A percentile compares a stretch with the other conserved stretches of the same genome.
Conservation (phyloP, 345 rosid genomes). For the Corchorus olitorius region DNA sequence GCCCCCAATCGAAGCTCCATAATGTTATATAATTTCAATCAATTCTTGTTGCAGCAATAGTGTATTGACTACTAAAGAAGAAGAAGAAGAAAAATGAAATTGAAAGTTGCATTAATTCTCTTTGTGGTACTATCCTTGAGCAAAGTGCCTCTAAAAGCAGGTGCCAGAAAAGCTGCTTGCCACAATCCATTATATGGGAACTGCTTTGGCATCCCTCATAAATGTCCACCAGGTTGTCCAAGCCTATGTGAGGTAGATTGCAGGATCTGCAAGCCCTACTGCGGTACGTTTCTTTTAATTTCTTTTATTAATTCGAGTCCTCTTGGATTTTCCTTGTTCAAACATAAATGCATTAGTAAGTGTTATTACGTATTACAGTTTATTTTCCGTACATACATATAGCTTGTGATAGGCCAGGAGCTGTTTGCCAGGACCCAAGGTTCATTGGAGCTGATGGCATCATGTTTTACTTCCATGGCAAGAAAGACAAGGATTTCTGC, state of each 20-base stretch:
- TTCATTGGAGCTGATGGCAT: slow-evolving; percentile 68
- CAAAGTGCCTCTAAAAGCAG: background rate
- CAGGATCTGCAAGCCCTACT: slow-evolving; percentile 22
- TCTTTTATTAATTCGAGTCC: background rate
- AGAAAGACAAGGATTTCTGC: slow-evolving; percentile 52
- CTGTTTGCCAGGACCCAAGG: slow-evolving; percentile 66
- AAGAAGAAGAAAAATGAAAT: background rate
- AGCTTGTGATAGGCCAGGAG: slow-evolving; percentile 44
- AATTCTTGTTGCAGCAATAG: background rate
- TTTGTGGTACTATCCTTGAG: slow-evolving; percentile 6
- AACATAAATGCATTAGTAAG: background rate
- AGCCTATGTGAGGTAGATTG: slow-evolving; percentile 26
- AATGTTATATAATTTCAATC: background rate
- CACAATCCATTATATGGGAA: slow-evolving; percentile 9
- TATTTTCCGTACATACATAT: background rate
- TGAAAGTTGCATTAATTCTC: background rate
- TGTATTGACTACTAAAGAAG: background rate
- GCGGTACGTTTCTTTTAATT: slow-evolving; percentile 9
- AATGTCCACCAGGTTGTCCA: slow-evolving; percentile 31
- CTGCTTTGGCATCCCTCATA: slow-evolving; percentile 27
- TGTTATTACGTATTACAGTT: background rate
- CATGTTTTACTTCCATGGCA: slow-evolving; percentile 70
- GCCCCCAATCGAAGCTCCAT: background rate
- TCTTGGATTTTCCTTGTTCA: no score
- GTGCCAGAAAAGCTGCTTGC: slow-evolving; percentile 18